These are phyloP conservation scores for Fusarium sulawesiense DNA, from an alignment of 2,329 filamentous ascomycete genomes.

Conservation along the genomic window DNA sequence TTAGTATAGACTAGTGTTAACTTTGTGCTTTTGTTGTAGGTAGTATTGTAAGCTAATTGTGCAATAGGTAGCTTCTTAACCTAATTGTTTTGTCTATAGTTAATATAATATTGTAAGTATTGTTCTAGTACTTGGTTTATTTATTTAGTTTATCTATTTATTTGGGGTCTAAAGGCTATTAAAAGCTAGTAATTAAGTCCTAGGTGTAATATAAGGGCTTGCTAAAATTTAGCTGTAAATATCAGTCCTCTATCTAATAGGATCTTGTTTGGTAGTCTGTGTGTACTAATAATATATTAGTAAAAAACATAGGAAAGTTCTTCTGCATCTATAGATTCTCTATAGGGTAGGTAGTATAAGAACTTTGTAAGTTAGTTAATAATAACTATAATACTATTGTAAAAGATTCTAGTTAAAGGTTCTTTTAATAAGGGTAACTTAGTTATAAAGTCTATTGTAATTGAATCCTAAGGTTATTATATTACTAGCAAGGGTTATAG, in stretches of 20 bases:
- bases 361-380: not conserved
- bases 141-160: not conserved
- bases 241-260: too few species aligned
- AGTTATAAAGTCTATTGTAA: conserved; percentile 23
- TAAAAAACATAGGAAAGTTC: too few species aligned
- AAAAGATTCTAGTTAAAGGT: too few species aligned
- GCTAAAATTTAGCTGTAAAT: too few species aligned
- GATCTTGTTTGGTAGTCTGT: too few species aligned
- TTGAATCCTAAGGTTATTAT: conserved; percentile 17
- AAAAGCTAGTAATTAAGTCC: too few species aligned
- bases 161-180: too few species aligned
- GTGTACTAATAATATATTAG: too few species aligned
- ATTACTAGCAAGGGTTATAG: not conserved
- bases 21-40: not conserved
- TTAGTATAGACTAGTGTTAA: not conserved
- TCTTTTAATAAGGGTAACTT: too few species aligned
- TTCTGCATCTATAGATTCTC: not conserved
- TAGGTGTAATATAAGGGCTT: too few species aligned
- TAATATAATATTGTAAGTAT: not conserved
- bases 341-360: not conserved
- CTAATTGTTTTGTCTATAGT: not conserved
- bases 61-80: not conserved
- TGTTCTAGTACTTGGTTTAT: not conserved
- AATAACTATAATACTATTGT: not conserved
- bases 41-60: not conserved